Conservation (phyloP, 768 basidiomycete genomes). For the Tylopilus rubrobrunneus region DNA sequence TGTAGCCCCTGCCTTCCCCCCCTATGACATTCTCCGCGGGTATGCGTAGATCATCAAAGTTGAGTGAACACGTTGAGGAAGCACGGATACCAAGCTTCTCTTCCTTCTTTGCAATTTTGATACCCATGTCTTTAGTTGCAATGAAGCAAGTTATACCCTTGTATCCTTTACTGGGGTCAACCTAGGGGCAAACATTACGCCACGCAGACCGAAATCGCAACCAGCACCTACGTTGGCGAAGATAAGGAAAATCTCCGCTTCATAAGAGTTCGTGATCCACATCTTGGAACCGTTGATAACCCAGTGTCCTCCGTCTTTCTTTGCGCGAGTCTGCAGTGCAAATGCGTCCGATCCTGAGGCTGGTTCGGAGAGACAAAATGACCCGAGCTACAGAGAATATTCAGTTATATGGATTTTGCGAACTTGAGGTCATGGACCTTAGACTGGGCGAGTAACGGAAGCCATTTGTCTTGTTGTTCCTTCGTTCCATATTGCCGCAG, state of each 20-base stretch:
- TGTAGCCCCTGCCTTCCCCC: conserved; percentile 89
- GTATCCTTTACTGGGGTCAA: conserved; percentile 91
- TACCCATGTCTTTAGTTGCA: conserved; percentile 93
- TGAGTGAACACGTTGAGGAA: conserved; percentile 90
- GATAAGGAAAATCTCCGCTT: conserved; percentile 88
- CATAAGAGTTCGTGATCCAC: conserved; percentile 97
- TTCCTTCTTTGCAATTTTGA: conserved; percentile 98
- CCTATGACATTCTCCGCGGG: conserved; percentile 89
- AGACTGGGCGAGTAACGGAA: conserved; percentile 74
- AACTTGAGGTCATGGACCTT: conserved; percentile 46
- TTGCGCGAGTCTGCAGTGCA: conserved; percentile 90
- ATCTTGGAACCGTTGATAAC: conserved; percentile 96
- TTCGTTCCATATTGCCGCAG: conserved; percentile 81
- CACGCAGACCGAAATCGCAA: neutral
- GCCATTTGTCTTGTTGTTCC: conserved; percentile 83
- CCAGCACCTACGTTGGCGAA: conserved; percentile 82
- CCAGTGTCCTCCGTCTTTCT: conserved; percentile 81
- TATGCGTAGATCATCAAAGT: conserved; percentile 89
- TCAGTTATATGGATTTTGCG: neutral
- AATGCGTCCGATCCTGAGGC: conserved; percentile 97
- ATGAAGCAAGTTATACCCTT: conserved; percentile 99
- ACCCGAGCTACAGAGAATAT: conserved; percentile 66
- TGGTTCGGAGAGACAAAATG: conserved; percentile 92
- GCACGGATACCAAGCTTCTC: conserved; percentile 97
- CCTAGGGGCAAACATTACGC: conserved; percentile 34